phyloP scores from a whole-genome alignment of 441 rosid genomes.

The Euphorbia schlechtendalii region DNA sequence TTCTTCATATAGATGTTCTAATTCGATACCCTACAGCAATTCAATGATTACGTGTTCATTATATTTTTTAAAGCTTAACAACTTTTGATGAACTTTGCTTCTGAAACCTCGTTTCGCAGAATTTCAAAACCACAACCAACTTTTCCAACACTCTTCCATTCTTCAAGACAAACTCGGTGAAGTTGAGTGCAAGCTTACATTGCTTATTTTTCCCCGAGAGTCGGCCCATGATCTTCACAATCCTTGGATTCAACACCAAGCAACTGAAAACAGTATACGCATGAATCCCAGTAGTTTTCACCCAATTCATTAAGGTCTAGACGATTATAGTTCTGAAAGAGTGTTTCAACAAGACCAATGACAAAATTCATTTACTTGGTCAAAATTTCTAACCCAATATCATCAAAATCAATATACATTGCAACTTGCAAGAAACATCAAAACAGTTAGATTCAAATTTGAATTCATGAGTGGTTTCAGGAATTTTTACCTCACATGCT shows the following conservation, averaged over 20 bases:
- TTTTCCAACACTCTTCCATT: slow-evolving; percentile 16
- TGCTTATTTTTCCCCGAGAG: neutral
- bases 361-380: too few species aligned
- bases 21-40: neutral
- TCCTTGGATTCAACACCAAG: neutral
- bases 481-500: neutral
- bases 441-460: too few species aligned
- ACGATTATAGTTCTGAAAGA: neutral
- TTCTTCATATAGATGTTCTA: too few species aligned
- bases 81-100: neutral
- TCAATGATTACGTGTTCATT: neutral
- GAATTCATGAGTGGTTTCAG: neutral
- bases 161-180: slow-evolving; percentile 14
- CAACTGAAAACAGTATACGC: neutral
- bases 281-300: neutral
- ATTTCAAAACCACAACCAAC: neutral
- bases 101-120: neutral
- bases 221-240: neutral
- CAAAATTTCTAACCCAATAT: too few species aligned
- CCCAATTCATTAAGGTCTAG: neutral
- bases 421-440: too few species aligned
- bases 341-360: too few species aligned
- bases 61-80: neutral
- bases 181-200: neutral
- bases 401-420: too few species aligned